Evolutionary conservation across 768 basidiomycete species (phyloP).

Genomic region (Calocybe gangraenosa): DNA sequence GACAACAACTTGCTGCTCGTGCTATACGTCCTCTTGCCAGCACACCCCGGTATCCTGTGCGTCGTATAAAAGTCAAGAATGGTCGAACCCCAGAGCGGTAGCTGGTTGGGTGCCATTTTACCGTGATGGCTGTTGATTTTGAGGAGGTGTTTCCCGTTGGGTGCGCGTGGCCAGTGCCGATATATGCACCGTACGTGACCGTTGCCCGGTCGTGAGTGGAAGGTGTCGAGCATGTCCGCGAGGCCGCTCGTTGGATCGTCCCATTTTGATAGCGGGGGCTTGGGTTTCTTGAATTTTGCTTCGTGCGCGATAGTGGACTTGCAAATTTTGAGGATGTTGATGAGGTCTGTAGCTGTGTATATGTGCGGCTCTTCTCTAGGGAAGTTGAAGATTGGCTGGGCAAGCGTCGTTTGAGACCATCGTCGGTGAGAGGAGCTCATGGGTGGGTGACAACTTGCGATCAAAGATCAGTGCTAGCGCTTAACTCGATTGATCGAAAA

Average conservation of each 20-base stretch:
- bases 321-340: not conserved
- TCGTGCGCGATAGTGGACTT: not conserved
- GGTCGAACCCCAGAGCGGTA: slow-evolving; percentile 39
- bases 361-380: not conserved
- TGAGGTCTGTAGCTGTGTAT: not conserved
- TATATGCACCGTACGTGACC: slow-evolving; percentile 6
- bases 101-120: slow-evolving; percentile 27
- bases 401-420: no score
- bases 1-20: slow-evolving; percentile 32
- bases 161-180: slow-evolving; percentile 14
- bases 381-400: not conserved
- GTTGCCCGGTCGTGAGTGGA: not conserved
- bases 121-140: slow-evolving; percentile 11
- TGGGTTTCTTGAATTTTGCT: not conserved
- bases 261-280: not conserved
- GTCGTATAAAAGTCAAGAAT: slow-evolving; percentile 37
- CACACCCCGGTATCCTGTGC: slow-evolving; percentile 18
- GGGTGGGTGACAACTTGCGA: no score
- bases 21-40: slow-evolving; percentile 17
- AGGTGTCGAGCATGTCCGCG: not conserved
- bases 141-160: slow-evolving; percentile 11
- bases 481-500: no score
- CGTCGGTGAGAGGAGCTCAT: no score
- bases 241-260: not conserved
- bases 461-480: no score